Base-by-base conservation (phyloP, 805 yeast genomes). In the Barnettozyma californica region DNA sequence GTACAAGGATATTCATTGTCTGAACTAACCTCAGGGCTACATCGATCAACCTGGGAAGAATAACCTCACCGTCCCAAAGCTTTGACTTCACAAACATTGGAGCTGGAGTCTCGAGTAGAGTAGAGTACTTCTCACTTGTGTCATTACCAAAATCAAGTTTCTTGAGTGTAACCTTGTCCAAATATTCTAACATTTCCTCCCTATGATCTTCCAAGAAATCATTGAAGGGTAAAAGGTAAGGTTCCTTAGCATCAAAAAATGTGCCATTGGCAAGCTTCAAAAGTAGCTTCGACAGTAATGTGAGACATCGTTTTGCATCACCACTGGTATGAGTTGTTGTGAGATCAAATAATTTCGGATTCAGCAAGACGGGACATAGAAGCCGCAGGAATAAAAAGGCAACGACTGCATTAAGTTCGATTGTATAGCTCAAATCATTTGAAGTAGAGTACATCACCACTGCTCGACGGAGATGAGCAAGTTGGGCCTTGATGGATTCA, bases 341-440 rank as follows among this genome's bases (percentile, higher is more conserved):
- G 44, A 94, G 69, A 51, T 83, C 81, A 63, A 89, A 90, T 43
- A 91, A 65, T 58, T 88, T 89, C 0, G 99, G 99, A 59, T 89
- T 91, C 60, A 94, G 68, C 26, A 92, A 77, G 0, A 96, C 96
- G 0, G 99, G 98, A 58, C 97, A 90, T 54, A 90, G 77, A 64
- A 84, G 87, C 51, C 97, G 71, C 51, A 92, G 68, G 62, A 92
- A 94, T 11, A 92, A 68, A 58, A 94, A 87, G 1, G 96, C 90
- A 19, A 94, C 78, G 29, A 91, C 68, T 44, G 95, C 86, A 59
- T 90, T 84, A 89, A 76, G 9, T 70, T 61, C 6, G 65, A 68
- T 38, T 16, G 41, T 38, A 5, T 16, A 20, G n/a, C 9, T 38
- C 5, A 18, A 18, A n/a, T 38, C 41, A 20, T 29, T 21, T 19